A percentile compares a stretch with the other conserved stretches of the same genome.
Conservation (phyloP, 495 filamentous ascomycete genomes). For the Parathielavia hyrcaniae region DNA sequence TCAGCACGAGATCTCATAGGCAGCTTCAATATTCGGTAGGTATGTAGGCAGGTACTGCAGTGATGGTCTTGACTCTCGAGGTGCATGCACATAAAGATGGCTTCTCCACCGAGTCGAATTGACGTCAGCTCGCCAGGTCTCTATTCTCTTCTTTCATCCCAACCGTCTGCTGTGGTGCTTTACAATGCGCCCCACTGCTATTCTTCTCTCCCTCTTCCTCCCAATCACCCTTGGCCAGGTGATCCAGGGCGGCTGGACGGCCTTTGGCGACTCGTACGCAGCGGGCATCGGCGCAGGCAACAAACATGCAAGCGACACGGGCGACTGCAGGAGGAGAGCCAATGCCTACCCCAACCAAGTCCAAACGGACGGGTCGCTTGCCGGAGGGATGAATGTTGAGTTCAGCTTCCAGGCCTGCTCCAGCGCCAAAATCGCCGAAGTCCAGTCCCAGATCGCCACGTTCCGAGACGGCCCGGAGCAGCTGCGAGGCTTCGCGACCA, state of each 20-base stretch:
- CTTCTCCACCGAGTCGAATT: too few relatives aligned
- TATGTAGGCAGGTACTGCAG: too few relatives aligned
- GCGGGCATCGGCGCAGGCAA: not conserved
- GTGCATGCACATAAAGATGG: too few relatives aligned
- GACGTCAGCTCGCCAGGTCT: not conserved
- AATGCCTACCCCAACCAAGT: not conserved
- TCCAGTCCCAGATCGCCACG: not conserved
- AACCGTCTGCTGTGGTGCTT: too few relatives aligned
- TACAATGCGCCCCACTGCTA: not conserved
- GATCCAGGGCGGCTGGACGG: not conserved
- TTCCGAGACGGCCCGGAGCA: not conserved
- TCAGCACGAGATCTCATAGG: too few relatives aligned
- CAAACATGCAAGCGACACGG: not conserved
- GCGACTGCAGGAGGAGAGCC: not conserved
- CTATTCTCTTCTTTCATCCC: not conserved
- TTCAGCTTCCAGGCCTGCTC: not conserved
- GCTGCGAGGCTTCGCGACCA: not conserved
- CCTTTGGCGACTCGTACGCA: not conserved
- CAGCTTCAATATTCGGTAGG: too few relatives aligned
- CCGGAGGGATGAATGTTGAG: not conserved
- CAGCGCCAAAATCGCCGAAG: not conserved
- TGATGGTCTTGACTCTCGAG: too few relatives aligned
- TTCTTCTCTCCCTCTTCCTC: not conserved
- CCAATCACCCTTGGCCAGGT: not conserved
- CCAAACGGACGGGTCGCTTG: not conserved